phyloP scores from a whole-genome alignment of 2,329 filamentous ascomycete genomes.

The Sporothrix globosa region DNA sequence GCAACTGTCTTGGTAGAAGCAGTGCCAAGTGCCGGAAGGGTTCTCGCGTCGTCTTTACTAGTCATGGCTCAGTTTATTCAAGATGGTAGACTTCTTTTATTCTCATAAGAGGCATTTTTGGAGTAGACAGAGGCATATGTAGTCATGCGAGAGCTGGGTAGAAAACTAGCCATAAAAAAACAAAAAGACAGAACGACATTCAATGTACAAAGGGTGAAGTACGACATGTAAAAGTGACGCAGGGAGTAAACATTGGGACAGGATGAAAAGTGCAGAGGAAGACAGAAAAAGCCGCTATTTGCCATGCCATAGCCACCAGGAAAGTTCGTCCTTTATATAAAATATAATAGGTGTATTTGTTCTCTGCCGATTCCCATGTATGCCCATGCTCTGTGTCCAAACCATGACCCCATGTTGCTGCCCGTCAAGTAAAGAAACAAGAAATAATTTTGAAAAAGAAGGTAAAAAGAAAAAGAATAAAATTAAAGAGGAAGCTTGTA shows the following conservation, averaged over 20 bases:
- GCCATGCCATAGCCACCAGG: not conserved
- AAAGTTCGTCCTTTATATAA: slow-evolving; percentile 8
- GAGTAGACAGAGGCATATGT: not conserved
- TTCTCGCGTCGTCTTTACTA: not conserved
- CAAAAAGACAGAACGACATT: not conserved
- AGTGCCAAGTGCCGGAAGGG: not conserved
- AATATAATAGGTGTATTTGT: slow-evolving; percentile 1
- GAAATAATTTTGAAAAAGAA: not conserved
- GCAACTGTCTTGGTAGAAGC: not conserved
- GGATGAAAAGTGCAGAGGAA: not conserved
- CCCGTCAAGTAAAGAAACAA: not conserved
- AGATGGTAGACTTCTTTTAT: not conserved
- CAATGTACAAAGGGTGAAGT: not conserved
- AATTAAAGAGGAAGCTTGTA: slow-evolving; percentile 9
- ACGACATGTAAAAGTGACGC: not conserved
- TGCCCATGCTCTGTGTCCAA: not conserved
- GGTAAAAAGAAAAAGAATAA: slow-evolving; percentile 5
- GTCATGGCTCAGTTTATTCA: not conserved
- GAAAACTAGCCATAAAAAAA: not conserved
- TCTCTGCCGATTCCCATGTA: slow-evolving; percentile 1
- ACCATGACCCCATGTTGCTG: not conserved
- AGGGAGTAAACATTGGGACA: too few relatives aligned
- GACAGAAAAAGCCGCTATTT: slow-evolving; percentile 5
- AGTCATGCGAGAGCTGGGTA: not conserved
- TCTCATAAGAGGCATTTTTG: not conserved